Conservation (phyloP, 2,329 filamentous ascomycete species). For the Diaporthe helianthi region DNA sequence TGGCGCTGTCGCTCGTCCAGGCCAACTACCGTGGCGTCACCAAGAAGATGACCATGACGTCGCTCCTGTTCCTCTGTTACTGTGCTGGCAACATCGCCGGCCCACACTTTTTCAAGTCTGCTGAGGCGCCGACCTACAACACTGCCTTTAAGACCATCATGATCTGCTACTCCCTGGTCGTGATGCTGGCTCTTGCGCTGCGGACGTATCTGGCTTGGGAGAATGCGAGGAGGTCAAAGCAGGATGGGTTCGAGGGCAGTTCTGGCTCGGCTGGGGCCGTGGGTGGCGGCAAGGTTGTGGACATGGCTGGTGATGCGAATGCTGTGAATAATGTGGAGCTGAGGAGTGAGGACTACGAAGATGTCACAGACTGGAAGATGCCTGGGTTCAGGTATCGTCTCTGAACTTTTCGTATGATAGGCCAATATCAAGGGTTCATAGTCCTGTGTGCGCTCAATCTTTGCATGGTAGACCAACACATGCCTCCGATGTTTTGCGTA, state of each 20-base stretch:
- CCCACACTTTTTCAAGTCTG: constrained; percentile 59
- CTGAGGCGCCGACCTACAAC: constrained; percentile 58
- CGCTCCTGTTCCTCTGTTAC: constrained; percentile 61
- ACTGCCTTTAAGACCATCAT: constrained; percentile 64
- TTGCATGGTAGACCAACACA: neutral
- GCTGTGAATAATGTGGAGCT: constrained; percentile 48
- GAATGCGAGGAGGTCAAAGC: constrained; percentile 51
- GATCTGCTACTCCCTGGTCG: constrained; percentile 61
- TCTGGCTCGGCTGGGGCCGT: constrained; percentile 51
- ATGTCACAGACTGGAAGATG: constrained; percentile 66
- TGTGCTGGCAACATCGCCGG: constrained; percentile 64
- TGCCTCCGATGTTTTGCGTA: neutral
- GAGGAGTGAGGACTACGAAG: constrained; percentile 57
- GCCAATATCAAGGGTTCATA: too few relatives aligned
- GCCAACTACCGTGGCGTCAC: constrained; percentile 64
- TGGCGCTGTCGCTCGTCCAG: constrained; percentile 62
- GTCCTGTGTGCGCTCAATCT: neutral
- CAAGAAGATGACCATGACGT: constrained; percentile 67
- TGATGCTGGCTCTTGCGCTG: constrained; percentile 51
- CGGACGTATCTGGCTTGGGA: constrained; percentile 55
- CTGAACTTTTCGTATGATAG: constrained; percentile 36
- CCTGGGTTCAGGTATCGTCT: constrained; percentile 65
- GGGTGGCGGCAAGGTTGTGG: constrained; percentile 46
- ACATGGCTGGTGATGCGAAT: constrained; percentile 39
- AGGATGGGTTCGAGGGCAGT: constrained; percentile 55